Base-by-base conservation (phyloP, 306 rosid species). In the Rosa multiflora region DNA sequence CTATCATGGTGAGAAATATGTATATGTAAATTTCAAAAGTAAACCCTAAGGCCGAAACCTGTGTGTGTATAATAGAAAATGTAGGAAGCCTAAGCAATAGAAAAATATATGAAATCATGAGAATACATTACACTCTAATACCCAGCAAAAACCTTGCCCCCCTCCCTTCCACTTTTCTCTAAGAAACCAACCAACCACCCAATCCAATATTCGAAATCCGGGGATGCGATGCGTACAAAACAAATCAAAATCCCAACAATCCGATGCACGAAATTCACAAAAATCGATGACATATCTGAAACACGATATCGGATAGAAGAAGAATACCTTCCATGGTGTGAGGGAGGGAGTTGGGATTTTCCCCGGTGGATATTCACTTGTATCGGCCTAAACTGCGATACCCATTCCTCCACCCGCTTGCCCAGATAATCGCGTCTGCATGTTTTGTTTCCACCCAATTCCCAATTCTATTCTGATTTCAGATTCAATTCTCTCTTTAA, bases 281-380 rank as follows among this genome's bases (percentile, higher is more conserved):
- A 8, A 78, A 83, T 14, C 78, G 84, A 80, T 17, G 74, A 58
- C 68, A 13, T 79, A 84, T 86, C 84, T 66, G 55, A 29, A 40
- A 75, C 55, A 17, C 26, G 81, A 81, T 67, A 80, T 75, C 46
- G 61, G 42, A 59, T 47, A 59, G 69, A 75, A 18, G 70, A 32
- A 43, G 74, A 51, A 82, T 90, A 92, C 97, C 97, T 90, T 91
- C 97, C 98, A 94, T 94, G 91, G 81, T 69, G 82, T 56, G 70
- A 79, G 81, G 59, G 63, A n/a, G n/a, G n/a, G n/a, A n/a, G n/a
- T n/a, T n/a, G n/a, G n/a, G n/a, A n/a, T n/a, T n/a, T n/a, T 46
- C 35, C 2, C 35, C 35, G 35, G 75, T 67, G 69, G 78, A 46
- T 72, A 82, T 80, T 67, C 87, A 80, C 35, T 32, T 32, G 35